phyloP scores from a whole-genome alignment of 257 asterid species.

The Solanum lignicaule region DNA sequence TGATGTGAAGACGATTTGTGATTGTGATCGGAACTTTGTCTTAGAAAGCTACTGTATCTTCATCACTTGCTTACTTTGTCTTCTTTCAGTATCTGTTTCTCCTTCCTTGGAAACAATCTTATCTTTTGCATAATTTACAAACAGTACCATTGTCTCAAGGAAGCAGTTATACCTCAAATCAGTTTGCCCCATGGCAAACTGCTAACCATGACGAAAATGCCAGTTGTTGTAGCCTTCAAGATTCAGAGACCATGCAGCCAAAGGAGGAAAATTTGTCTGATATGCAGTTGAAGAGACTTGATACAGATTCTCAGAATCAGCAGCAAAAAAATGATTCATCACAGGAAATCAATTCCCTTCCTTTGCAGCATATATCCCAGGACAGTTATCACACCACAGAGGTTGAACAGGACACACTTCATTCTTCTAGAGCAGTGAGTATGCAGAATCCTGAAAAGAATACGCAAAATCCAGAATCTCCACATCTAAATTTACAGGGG shows the following conservation, averaged over 20 bases:
- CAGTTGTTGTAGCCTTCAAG: constrained; percentile 37
- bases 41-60: not conserved
- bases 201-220: constrained; percentile 37
- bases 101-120: not conserved
- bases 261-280: constrained; percentile 35
- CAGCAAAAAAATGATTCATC: constrained; percentile 27
- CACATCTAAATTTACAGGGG: constrained; percentile 32
- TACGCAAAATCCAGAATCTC: constrained; percentile 34
- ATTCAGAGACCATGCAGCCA: constrained; percentile 21
- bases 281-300: constrained; percentile 27
- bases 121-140: not conserved
- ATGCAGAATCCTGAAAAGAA: constrained; percentile 36
- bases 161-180: constrained; percentile 30
- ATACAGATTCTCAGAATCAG: constrained; percentile 33
- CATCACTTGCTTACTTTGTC: not conserved
- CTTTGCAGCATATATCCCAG: constrained; percentile 18
- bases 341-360: constrained; percentile 17
- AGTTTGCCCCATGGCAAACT: constrained; percentile 53
- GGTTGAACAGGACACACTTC: constrained; percentile 22
- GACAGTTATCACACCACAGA: constrained; percentile 18
- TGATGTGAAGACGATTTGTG: not conserved
- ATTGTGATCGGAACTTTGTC: not conserved
- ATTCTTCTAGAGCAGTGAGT: constrained; percentile 30
- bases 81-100: not conserved
- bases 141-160: constrained; percentile 34